Conservation (phyloP, 257 asterid species). For the Nicotiana knightiana region DNA sequence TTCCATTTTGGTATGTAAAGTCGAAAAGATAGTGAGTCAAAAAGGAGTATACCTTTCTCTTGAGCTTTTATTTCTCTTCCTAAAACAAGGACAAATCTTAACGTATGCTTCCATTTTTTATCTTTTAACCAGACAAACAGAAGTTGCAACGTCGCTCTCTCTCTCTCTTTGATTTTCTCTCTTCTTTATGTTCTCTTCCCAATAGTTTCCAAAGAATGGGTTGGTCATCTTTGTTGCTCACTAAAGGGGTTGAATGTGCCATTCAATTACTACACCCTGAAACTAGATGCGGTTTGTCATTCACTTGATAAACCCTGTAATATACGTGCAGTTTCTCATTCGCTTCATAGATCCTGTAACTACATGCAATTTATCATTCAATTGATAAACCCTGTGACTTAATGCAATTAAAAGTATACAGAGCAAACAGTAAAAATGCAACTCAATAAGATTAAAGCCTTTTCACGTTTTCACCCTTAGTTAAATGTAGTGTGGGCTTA, state of each 20-base stretch:
- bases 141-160: neutral
- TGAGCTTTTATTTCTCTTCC: neutral
- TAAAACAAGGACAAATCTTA: neutral
- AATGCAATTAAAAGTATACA: neutral
- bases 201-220: too few relatives aligned
- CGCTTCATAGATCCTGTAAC: constrained; percentile 1
- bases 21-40: neutral
- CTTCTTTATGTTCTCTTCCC: neutral
- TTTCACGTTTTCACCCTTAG: neutral
- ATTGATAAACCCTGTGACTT: neutral
- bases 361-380: neutral
- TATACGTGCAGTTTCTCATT: neutral
- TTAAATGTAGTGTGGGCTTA: neutral
- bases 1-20: neutral
- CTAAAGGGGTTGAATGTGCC: neutral
- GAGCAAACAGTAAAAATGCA: neutral
- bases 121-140: neutral
- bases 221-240: too few relatives aligned
- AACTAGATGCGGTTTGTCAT: neutral
- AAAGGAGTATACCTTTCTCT: neutral
- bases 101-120: neutral
- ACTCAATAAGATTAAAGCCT: neutral
- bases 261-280: neutral
- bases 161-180: neutral
- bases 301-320: neutral